Evolutionary conservation across 345 rosid genomes (phyloP).

Genomic region (Eucalyptus brandiana): DNA sequence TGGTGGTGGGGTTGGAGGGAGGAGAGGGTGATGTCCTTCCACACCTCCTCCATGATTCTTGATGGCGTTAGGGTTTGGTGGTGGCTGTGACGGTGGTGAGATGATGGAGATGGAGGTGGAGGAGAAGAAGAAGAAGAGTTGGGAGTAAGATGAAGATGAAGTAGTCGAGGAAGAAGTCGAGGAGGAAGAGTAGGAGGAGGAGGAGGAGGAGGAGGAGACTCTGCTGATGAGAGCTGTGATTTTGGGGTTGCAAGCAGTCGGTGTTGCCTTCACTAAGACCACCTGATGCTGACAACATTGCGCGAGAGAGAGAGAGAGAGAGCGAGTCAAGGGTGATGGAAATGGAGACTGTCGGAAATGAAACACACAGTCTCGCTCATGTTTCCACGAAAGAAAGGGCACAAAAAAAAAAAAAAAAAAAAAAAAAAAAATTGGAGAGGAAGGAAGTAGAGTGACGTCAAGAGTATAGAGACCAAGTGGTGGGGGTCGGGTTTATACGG

Average conservation of each 20-base stretch:
- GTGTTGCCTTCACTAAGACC: neutral
- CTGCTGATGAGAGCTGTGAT: neutral
- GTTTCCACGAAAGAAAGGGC: neutral
- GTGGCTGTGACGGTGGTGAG: neutral
- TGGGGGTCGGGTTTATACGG: neutral
- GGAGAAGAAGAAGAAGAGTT: too few relatives aligned
- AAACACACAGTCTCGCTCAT: neutral
- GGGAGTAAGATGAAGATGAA: neutral
- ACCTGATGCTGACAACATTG: neutral
- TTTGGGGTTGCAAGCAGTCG: neutral
- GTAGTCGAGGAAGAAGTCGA: neutral
- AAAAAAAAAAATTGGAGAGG: neutral
- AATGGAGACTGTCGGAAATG: neutral
- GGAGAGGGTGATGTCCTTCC: constrained; percentile 63
- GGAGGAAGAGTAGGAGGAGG: neutral
- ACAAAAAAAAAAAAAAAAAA: neutral
- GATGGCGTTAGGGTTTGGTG: neutral
- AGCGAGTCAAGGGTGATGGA: neutral
- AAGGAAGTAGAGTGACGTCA: neutral
- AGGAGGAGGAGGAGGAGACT: neutral
- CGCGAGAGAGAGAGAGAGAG: neutral
- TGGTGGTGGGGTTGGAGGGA: constrained; percentile 16
- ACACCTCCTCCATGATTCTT: constrained; percentile 65
- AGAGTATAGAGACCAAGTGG: neutral
- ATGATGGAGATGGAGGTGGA: neutral